Base-by-base conservation (phyloP, 805 yeast genomes). In the Starmerella floricola region DNA sequence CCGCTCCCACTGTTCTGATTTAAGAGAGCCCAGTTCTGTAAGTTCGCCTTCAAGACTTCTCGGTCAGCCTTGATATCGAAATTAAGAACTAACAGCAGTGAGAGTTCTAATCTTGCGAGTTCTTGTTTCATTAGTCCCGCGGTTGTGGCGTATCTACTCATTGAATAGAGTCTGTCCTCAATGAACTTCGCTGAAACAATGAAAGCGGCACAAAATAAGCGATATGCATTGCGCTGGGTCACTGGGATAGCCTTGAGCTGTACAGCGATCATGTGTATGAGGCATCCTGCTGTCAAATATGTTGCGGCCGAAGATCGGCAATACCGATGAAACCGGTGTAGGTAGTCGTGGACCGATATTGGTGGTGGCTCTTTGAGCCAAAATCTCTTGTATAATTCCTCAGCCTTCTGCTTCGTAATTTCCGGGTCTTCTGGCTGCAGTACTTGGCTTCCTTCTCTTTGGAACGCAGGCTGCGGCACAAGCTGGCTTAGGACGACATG, bases 31-130 rank as follows among this genome's bases (percentile, higher is more conserved):
- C 50, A 46, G 2, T 35, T 20, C 17, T n/a, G 3, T 11, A 46
- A 30, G 4, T 23, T 31, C 8, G 31, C n/a, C 21, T 20, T 40
- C n/a, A 46, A 27, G 4, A 24, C 31, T 12, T 47, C 49, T 2
- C 48, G 38, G 43, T 69, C 69, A 6, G 70, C 68, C 34, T 64
- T 66, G 42, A 75, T 56, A 36, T 71, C 67, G 54, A 72, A 74
- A 52, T 72, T 69, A 38, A 70, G 46, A 35, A 73, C 52, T 49
- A 69, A 71, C 43, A 75, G 55, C 31, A 74, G 59, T 1, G 74
- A 67, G 17, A 73, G 65, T 50, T 74, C 80, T 34, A 75, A 57
- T 21, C 63, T 59, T 41, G 63, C 58, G 37, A 74, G 57, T 41
- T 74, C 80, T 4, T 53, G 40, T 31, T 61, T 45, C 4, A 67